A percentile compares a stretch with the other conserved stretches of the same genome.
Conservation (phyloP, 2,329 filamentous ascomycete genomes). For the Elsinoe arachidis region DNA sequence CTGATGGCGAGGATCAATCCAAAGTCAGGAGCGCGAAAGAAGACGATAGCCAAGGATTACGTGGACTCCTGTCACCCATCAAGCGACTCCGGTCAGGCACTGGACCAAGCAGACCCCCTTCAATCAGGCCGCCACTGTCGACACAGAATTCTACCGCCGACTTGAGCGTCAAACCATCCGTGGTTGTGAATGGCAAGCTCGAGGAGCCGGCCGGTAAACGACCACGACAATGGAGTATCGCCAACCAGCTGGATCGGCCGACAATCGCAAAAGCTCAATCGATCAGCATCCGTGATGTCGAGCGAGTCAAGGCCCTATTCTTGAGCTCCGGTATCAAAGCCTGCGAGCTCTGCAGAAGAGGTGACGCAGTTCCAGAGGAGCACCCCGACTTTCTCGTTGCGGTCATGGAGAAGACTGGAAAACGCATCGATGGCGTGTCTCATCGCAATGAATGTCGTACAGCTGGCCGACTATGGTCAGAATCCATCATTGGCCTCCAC, state of each 20-base stretch:
- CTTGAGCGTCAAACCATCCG: not conserved
- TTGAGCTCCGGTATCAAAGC: constrained; percentile 86
- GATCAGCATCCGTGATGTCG: constrained; percentile 64
- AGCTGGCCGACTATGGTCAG: constrained; percentile 44
- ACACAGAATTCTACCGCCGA: not conserved
- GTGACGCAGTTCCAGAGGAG: constrained; percentile 38
- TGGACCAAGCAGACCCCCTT: constrained; percentile 27
- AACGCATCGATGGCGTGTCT: constrained; percentile 38
- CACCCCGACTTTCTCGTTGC: constrained; percentile 29
- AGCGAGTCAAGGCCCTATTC: constrained; percentile 66
- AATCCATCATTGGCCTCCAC: constrained; percentile 35
- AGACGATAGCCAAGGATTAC: not conserved
- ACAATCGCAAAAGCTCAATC: constrained; percentile 31
- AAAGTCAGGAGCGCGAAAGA: not conserved
- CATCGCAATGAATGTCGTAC: constrained; percentile 45
- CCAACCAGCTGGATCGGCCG: constrained; percentile 36
- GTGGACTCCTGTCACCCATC: constrained; percentile 9
- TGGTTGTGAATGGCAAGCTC: too few relatives aligned
- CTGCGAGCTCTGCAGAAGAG: constrained; percentile 63
- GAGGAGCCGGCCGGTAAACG: constrained; percentile 16
- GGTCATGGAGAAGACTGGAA: constrained; percentile 31
- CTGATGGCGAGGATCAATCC: constrained; percentile 31
- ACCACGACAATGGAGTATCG: constrained; percentile 51
- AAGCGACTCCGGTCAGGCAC: constrained; percentile 7
- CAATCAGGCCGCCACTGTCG: constrained; percentile 21